Percentiles rank a stretch among this genome's conserved stretches.
phyloP scores from a whole-genome alignment of 23 red algal species.

The Gracilaria caudata region DNA sequence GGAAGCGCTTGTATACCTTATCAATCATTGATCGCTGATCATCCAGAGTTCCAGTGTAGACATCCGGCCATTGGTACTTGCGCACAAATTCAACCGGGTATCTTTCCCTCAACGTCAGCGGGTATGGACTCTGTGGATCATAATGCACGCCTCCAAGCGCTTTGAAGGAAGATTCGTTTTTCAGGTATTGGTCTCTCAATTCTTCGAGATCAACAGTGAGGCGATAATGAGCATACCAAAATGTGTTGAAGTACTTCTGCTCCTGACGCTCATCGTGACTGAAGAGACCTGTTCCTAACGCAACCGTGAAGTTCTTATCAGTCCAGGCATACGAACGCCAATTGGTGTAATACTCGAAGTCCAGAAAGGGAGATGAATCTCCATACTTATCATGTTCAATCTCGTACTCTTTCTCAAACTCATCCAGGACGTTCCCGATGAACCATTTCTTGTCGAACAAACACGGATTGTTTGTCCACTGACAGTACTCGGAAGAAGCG shows the following conservation, averaged over 20 bases:
- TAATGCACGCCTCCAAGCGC: slow-evolving; percentile 53
- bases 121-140: slow-evolving; percentile 32
- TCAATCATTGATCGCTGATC: slow-evolving; percentile 33
- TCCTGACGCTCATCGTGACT: slow-evolving; percentile 45
- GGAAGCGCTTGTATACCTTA: slow-evolving; percentile 7
- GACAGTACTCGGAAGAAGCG: slow-evolving; percentile 47
- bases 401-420: slow-evolving; percentile 55
- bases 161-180: slow-evolving; percentile 57
- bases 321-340: slow-evolving; percentile 44
- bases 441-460: slow-evolving; percentile 53
- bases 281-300: slow-evolving; percentile 60
- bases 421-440: slow-evolving; percentile 30
- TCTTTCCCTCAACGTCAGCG: slow-evolving; percentile 41
- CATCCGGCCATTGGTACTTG: slow-evolving; percentile 39
- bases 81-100: slow-evolving; percentile 66
- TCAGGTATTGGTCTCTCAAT: slow-evolving; percentile 42
- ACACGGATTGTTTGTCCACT: slow-evolving; percentile 66
- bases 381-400: slow-evolving; percentile 34
- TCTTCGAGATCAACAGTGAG: slow-evolving; percentile 63
- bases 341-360: slow-evolving; percentile 78
- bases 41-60: slow-evolving; percentile 40
- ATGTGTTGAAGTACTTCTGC: slow-evolving; percentile 61
- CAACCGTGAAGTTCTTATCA: slow-evolving; percentile 61
- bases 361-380: slow-evolving; percentile 44
- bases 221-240: slow-evolving; percentile 70